Base-by-base conservation (phyloP, 768 basidiomycete species). In the Collybia nuda region DNA sequence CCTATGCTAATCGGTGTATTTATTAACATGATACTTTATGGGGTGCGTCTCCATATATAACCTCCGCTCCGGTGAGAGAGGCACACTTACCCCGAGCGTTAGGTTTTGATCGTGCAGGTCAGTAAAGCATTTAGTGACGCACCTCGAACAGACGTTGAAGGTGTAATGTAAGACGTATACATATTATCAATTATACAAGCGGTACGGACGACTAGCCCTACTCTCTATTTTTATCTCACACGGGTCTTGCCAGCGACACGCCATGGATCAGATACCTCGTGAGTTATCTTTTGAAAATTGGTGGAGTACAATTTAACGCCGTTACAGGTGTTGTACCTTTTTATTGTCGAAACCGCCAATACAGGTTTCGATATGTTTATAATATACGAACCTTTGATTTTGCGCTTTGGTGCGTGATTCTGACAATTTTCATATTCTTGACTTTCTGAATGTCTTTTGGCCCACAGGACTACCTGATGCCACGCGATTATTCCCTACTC, bases 301-400 rank as follows among this genome's bases (percentile, higher is more conserved):
- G 8, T 24, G 21, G 23, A 7, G 21, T 40, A 12, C 11, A n/a
- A 2, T 1, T 22, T 46, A 19, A 44, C 26, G 9, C 5, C 15
- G 2, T 4, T 23, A 9, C 42, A 71, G 70, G 56, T 71, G 8
- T 32, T 58, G 17, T 74, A 69, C 48, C 57, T 73, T 6, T 63
- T 73, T 26, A 44, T 71, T 15, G 53, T 67, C 11, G 74, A 75
- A 53, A 69, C 69, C 0, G 32, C 57, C 32, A 75, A 75, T 48
- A 71, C 72, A 2, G 66, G 35, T 0, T 61, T 66, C 28, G 66
- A 68, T 47, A 70, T 73, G 22, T 67, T 57, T 5, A 62, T 73
- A 28, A 61, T 73, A 49, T 75, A 71, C 50, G 66, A 75, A 51
- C 74, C 72, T 18, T 55, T 75, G 11, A 63, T 75, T 22, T 57